Percentiles rank a stretch among this genome's conserved stretches.
These are phyloP conservation scores for Hirsutella rhossiliensis DNA, from an alignment of 2,329 filamentous ascomycete species.

Conservation along the genomic window DNA sequence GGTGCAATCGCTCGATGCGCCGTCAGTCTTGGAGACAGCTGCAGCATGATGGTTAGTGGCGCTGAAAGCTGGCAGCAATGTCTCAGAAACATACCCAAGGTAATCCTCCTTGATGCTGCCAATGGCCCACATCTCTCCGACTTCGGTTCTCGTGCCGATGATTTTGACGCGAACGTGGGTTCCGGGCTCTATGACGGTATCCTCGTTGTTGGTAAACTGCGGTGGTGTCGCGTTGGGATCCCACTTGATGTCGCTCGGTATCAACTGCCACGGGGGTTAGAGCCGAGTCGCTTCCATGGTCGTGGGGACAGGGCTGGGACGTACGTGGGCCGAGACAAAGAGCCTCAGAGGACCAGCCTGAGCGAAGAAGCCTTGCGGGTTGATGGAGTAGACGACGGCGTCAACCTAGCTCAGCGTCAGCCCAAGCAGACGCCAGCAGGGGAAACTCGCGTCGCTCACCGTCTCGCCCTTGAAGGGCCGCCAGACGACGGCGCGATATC, in stretches of 20 bases:
- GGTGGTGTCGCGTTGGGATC: constrained; percentile 94
- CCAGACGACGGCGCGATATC: constrained; percentile 95
- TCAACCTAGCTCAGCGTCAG: constrained; percentile 57
- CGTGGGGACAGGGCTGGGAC: constrained; percentile 15
- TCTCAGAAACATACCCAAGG: constrained; percentile 38
- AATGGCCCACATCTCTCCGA: constrained; percentile 92
- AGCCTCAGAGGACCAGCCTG: constrained; percentile 67
- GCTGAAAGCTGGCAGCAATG: neutral
- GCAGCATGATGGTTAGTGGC: constrained; percentile 5
- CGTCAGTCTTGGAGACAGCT: constrained; percentile 15
- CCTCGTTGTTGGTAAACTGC: constrained; percentile 90
- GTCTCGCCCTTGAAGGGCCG: constrained; percentile 96
- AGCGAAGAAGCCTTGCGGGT: constrained; percentile 83
- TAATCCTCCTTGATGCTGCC: constrained; percentile 89
- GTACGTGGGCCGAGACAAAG: constrained; percentile 74
- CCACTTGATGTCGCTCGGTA: constrained; percentile 84
- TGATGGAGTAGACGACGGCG: constrained; percentile 83
- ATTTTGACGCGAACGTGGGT: constrained; percentile 91
- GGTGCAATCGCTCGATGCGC: neutral
- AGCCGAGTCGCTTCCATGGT: neutral
- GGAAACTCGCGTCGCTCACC: constrained; percentile 35
- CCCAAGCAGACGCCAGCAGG: constrained; percentile 3
- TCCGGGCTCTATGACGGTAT: constrained; percentile 85
- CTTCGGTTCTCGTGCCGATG: constrained; percentile 84
- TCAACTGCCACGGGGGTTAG: constrained; percentile 46